Evolutionary conservation across 1,284 basidiomycete species (phyloP), one percentile per base, ranked within the genome.

Genomic region (Fereydounia khargensis): DNA sequence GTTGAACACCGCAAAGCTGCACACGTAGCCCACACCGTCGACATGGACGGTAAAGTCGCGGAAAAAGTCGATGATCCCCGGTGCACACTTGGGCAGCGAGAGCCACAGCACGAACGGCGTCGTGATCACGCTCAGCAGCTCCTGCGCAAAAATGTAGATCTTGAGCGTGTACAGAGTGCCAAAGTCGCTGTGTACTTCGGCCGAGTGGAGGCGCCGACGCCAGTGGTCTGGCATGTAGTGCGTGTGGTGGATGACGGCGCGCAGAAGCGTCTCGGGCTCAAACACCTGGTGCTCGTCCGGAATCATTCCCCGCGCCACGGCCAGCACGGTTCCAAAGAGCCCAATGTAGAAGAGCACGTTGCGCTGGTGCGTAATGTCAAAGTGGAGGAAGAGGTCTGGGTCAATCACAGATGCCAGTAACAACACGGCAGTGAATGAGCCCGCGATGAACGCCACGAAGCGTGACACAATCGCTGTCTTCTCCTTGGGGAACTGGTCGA

Each of bases 1-100:
- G 76, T 97, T 91, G 74, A 98, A 98, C 45, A 95, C 92, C 1
- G 94, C 95, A 78, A 97, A 98, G 51, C 88, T 91, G 75, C 95
- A 98, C 8, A 98, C 89, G 70, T 95, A 94, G 9, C 95, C 94
- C 3, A 95, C 81, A 1, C 91, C 90, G 64, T 96, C 92, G 23
- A 98, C 88, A 76, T 97, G 92, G 1, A 98, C 86, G 0, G 91
- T 89, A 72, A 95, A 97, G 78, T 65, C 58, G n/a, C 70, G 43
- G 41, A 72, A 57, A 24, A 72, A 72, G 49, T 70, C 69, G 45
- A 72, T 64, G 44, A 70, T 36, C 6, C 50, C 65, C 6, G 87
- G 86, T 2, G 92, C 88, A 70, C 89, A 92, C 0, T 79, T 80
- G 0, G 94, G 92, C 6, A 98, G 81, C 13, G 91, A 89, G 73